phyloP scores from a whole-genome alignment of 345 rosid genomes.

The Arabis alpina region DNA sequence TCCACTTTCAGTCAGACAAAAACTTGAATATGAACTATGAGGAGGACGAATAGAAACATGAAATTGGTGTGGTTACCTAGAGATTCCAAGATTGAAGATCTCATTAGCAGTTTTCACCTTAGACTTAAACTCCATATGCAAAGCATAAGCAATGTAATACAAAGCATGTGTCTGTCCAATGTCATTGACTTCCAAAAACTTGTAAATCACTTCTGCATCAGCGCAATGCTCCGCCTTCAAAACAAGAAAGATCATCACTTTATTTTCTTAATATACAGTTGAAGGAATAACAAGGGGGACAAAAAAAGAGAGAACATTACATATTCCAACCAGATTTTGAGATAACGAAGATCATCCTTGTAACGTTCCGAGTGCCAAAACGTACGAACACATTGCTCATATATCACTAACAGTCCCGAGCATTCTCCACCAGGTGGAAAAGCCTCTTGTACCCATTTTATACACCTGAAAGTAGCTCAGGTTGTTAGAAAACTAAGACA shows the following conservation, averaged over 20 bases:
- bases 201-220: slow-evolving; percentile 78
- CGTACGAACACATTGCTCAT: slow-evolving; percentile 89
- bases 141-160: slow-evolving; percentile 68
- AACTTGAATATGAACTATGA: background rate
- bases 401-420: slow-evolving; percentile 78
- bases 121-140: slow-evolving; percentile 74
- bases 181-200: slow-evolving; percentile 78
- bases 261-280: too few species aligned
- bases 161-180: slow-evolving; percentile 73
- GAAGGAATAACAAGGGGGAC: background rate
- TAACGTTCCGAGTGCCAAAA: slow-evolving; percentile 83
- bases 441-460: slow-evolving; percentile 93
- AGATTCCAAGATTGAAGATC: slow-evolving; percentile 68
- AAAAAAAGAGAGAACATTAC: slow-evolving; percentile 46
- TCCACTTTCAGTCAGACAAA: slow-evolving; percentile 16
- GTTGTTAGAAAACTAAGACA: background rate
- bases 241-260: background rate
- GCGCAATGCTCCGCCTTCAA: slow-evolving; percentile 79
- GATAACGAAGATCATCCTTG: slow-evolving; percentile 92
- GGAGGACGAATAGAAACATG: background rate
- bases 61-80: slow-evolving; percentile 49
- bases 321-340: slow-evolving; percentile 97
- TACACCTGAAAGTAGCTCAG: slow-evolving; percentile 55
- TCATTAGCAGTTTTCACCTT: slow-evolving; percentile 83
- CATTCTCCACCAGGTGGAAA: slow-evolving; percentile 83